Conservation (phyloP, 2,329 filamentous ascomycete genomes). For the Ceratocystis colombiana region DNA sequence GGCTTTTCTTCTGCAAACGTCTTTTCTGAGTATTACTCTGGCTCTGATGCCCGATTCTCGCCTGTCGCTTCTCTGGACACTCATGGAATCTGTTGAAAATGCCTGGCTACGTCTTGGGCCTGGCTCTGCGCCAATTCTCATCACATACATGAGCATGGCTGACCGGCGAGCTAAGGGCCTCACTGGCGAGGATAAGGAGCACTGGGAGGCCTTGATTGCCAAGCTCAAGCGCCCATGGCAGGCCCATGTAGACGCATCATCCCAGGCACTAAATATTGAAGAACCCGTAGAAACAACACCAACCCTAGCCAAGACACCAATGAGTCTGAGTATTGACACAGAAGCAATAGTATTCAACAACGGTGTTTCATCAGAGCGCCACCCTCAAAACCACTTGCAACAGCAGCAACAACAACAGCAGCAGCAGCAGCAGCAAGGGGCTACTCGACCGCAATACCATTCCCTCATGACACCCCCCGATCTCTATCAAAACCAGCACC, state of each 20-base stretch:
- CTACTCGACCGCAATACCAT: background rate
- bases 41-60: conserved; percentile 32
- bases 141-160: conserved; percentile 33
- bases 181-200: conserved; percentile 32
- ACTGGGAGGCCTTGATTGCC: conserved; percentile 31
- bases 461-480: conserved; percentile 15
- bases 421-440: background rate
- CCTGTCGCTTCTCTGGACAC: conserved; percentile 33
- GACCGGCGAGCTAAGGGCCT: conserved; percentile 31
- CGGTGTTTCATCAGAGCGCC: background rate
- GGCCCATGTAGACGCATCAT: background rate
- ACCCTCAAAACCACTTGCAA: background rate
- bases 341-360: background rate
- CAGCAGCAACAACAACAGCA: background rate
- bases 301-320: background rate
- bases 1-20: conserved; percentile 34
- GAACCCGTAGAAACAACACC: background rate
- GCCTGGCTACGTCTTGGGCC: conserved; percentile 30
- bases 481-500: background rate
- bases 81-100: conserved; percentile 33
- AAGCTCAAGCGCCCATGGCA: conserved; percentile 27
- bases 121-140: conserved; percentile 33
- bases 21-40: conserved; percentile 35
- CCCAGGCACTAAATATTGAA: background rate
- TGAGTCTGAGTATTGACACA: background rate